A percentile compares a stretch with the other conserved stretches of the same genome.
Conservation (phyloP, 768 basidiomycete genomes). For the Tricholoma terreum region DNA sequence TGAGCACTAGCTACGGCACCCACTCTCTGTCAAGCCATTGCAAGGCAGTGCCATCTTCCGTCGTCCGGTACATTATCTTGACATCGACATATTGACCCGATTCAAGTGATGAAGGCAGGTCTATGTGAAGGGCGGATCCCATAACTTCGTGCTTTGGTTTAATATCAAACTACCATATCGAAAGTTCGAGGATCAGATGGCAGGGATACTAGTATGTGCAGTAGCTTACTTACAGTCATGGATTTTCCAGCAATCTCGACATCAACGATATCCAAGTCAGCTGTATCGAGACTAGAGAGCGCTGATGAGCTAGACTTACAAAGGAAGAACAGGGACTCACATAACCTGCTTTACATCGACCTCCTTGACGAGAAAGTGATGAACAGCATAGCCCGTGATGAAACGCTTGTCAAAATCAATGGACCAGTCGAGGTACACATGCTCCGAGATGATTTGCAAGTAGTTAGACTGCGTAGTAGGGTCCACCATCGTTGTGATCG, state of each 20-base stretch:
- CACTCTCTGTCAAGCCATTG: constrained; percentile 88
- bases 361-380: constrained; percentile 54
- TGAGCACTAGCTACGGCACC: constrained; percentile 12
- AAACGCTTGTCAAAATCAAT: constrained; percentile 61
- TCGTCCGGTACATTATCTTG: constrained; percentile 68
- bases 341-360: constrained; percentile 56
- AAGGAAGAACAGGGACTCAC: constrained; percentile 34
- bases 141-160: constrained; percentile 62
- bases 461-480: constrained; percentile 85
- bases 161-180: constrained; percentile 45
- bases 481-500: constrained; percentile 33
- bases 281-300: constrained; percentile 64
- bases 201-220: neutral
- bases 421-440: constrained; percentile 73
- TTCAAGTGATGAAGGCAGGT: constrained; percentile 42
- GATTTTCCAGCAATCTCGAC: constrained; percentile 51
- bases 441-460: constrained; percentile 56
- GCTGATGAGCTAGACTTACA: neutral
- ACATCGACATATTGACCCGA: constrained; percentile 51
- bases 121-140: constrained; percentile 72
- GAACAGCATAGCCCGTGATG: constrained; percentile 63
- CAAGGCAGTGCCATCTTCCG: constrained; percentile 68
- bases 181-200: neutral
- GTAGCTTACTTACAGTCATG: constrained; percentile 40
- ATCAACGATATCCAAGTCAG: constrained; percentile 56